phyloP scores from a whole-genome alignment of 2,329 filamentous ascomycete species.

The Exophiala lecanii-corni region DNA sequence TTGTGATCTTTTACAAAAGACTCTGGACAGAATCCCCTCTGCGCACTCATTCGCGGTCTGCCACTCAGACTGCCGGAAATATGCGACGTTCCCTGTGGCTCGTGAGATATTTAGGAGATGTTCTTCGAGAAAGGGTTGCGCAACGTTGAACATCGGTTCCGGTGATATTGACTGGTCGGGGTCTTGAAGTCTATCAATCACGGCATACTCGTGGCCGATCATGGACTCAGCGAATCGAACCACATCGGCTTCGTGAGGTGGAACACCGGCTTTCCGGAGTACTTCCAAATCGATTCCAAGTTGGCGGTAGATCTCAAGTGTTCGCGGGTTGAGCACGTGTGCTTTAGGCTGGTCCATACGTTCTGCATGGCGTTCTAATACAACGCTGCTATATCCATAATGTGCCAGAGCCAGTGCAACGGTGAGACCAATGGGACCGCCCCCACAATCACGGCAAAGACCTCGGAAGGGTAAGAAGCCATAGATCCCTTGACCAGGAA shows the following conservation, averaged over 20 bases:
- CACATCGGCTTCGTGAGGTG: not conserved
- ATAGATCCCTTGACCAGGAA: no score
- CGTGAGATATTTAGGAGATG: constrained; percentile 1
- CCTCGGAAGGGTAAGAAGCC: no score
- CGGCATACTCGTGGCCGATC: constrained; percentile 6
- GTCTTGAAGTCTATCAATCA: not conserved
- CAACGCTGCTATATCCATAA: constrained; percentile 14
- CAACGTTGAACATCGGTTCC: constrained; percentile 10
- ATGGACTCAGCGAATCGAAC: constrained; percentile 8
- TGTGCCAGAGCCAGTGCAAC: constrained; percentile 28
- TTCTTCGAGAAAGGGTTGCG: constrained; percentile 9
- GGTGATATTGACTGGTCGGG: constrained; percentile 17
- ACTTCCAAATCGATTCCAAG: constrained; percentile 21
- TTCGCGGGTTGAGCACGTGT: constrained; percentile 28
- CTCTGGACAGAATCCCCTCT: not conserved
- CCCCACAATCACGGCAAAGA: constrained; percentile 38
- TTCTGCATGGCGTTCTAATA: constrained; percentile 26
- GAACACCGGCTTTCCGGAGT: not conserved
- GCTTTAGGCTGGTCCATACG: constrained; percentile 29
- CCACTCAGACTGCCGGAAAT: constrained; percentile 6
- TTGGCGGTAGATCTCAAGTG: constrained; percentile 29
- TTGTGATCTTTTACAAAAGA: not conserved
- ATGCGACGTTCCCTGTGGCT: constrained; percentile 6
- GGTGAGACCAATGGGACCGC: constrained; percentile 43
- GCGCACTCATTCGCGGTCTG: constrained; percentile 1